Evolutionary conservation across 2,329 filamentous ascomycete genomes (phyloP).

Genomic region (Ceratocystiopsis sp.): DNA sequence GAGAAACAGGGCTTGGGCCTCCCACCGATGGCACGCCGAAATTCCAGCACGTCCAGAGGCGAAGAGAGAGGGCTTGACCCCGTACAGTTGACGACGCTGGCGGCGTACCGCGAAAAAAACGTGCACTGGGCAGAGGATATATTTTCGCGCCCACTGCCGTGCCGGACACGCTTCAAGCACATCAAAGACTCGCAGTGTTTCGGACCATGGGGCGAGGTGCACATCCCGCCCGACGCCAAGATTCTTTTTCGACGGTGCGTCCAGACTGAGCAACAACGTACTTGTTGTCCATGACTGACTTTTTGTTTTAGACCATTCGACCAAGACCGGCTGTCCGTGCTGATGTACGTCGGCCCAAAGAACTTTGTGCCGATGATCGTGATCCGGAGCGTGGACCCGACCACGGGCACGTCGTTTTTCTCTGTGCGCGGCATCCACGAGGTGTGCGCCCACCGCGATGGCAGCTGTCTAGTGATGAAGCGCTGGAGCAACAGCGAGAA

Average conservation of each 20-base stretch:
- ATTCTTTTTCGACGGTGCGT: slow-evolving; percentile 37
- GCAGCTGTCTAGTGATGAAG: slow-evolving; percentile 30
- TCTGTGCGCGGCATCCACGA: slow-evolving; percentile 36
- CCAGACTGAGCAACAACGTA: too few species aligned
- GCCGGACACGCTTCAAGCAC: slow-evolving; percentile 30
- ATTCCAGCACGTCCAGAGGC: too few species aligned
- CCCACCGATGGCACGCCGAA: neutral
- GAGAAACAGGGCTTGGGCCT: slow-evolving; percentile 29
- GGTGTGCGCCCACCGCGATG: slow-evolving; percentile 32
- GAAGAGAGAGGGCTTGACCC: too few species aligned
- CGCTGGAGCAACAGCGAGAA: slow-evolving; percentile 29
- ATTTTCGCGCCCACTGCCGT: slow-evolving; percentile 36
- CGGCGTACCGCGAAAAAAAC: slow-evolving; percentile 1
- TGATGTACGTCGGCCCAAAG: slow-evolving; percentile 29
- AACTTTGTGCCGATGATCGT: slow-evolving; percentile 30
- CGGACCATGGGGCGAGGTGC: slow-evolving; percentile 27
- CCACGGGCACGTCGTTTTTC: slow-evolving; percentile 24
- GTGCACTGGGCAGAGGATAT: slow-evolving; percentile 44
- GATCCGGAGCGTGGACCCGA: slow-evolving; percentile 24
- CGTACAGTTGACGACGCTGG: too few species aligned
- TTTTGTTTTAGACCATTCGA: slow-evolving; percentile 29
- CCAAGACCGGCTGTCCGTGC: slow-evolving; percentile 34
- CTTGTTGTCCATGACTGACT: neutral
- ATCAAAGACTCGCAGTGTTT: slow-evolving; percentile 25
- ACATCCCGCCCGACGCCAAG: slow-evolving; percentile 29